Evolutionary conservation across 148 eudicot genomes (phyloP).

Genomic region (Vaccinium myrtillus): DNA sequence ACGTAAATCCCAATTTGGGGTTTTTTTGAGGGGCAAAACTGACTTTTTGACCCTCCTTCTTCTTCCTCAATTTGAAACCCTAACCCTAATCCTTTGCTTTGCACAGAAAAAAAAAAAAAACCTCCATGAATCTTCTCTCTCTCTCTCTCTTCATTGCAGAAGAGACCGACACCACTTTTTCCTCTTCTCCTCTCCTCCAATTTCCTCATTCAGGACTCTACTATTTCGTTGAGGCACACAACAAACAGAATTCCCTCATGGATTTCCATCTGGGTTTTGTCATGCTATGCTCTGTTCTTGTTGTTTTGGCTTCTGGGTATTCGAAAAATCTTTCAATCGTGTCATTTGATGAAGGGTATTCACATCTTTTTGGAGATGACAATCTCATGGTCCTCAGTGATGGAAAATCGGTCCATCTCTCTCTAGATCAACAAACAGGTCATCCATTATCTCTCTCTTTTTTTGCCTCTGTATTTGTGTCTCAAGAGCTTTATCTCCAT

Average conservation of each 20-base stretch:
- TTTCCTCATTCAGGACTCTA: not conserved
- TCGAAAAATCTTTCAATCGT: slow-evolving; percentile 52
- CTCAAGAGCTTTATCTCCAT: too few species aligned
- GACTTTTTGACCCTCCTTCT: too few species aligned
- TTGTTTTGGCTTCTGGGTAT: too few species aligned
- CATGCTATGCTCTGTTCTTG: slow-evolving; percentile 36
- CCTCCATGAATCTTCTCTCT: not conserved
- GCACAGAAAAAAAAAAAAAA: too few species aligned
- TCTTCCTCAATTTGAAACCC: too few species aligned
- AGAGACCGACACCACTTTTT: slow-evolving; percentile 18
- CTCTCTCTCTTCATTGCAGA: slow-evolving; percentile 8
- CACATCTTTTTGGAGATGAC: slow-evolving; percentile 82
- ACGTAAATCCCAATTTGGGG: too few species aligned
- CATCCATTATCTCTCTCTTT: too few species aligned
- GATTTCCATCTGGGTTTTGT: slow-evolving; percentile 22
- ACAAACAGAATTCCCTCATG: slow-evolving; percentile 11
- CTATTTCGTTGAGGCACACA: not conserved
- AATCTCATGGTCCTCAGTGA: slow-evolving; percentile 79
- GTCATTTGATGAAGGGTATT: slow-evolving; percentile 91
- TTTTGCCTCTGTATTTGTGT: too few species aligned
- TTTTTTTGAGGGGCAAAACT: too few species aligned
- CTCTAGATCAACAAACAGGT: slow-evolving; percentile 51
- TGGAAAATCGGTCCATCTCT: slow-evolving; percentile 85
- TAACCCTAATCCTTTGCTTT: too few species aligned
- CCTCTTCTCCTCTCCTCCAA: not conserved